Conservation (phyloP, 345 rosid genomes). For the Aethionema arabicum region DNA sequence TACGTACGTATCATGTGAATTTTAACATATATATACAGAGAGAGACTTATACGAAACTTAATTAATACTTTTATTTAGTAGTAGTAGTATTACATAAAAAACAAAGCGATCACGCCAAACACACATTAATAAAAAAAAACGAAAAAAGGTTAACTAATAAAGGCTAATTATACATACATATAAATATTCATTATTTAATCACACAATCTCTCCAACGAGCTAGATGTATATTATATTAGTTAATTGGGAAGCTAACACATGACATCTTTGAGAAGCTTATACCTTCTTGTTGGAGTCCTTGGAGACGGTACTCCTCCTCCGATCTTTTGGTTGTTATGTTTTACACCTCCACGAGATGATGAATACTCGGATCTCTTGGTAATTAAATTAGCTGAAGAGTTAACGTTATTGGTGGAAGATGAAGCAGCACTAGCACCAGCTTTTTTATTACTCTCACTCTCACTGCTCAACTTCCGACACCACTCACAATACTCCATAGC, state of each 20-base stretch:
- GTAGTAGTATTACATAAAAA: slow-evolving; percentile 1
- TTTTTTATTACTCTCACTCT: slow-evolving; percentile 34
- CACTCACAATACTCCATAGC: slow-evolving; percentile 71
- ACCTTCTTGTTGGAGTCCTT: slow-evolving; percentile 76
- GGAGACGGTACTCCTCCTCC: slow-evolving; percentile 66
- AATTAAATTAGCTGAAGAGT: too few species aligned
- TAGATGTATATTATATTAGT: slow-evolving; percentile 2
- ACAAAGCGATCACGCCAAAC: slow-evolving; percentile 15
- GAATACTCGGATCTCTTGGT: slow-evolving; percentile 55
- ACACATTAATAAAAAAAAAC: neutral
- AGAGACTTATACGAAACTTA: slow-evolving; percentile 1
- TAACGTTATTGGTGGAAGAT: too few species aligned
- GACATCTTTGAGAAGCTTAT: slow-evolving; percentile 98
- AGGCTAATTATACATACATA: too few species aligned
- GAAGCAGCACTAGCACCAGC: slow-evolving; percentile 51
- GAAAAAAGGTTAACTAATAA: neutral
- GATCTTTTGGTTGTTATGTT: slow-evolving; percentile 45
- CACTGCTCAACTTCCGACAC: slow-evolving; percentile 61
- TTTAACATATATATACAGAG: too few species aligned
- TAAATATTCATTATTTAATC: neutral
- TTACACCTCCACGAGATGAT: slow-evolving; percentile 43
- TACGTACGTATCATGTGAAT: too few species aligned
- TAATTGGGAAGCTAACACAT: slow-evolving; percentile 49
- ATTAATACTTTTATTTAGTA: neutral
- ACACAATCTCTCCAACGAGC: neutral